Base-by-base conservation (phyloP, 352 stramenopile species). In the Pythium volutum region DNA sequence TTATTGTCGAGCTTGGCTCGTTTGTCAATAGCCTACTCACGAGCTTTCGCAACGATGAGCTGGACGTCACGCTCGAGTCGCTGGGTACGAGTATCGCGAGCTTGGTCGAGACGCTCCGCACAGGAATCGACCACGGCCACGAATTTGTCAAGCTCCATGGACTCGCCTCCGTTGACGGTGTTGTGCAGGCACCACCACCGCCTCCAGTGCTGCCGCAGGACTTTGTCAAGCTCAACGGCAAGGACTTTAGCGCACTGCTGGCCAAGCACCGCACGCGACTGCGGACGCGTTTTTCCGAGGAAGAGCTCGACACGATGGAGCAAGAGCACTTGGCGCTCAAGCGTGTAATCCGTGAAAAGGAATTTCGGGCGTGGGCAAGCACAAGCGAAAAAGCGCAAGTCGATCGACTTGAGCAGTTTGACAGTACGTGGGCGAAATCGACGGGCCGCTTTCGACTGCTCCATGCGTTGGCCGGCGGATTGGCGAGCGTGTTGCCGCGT, bases 381-480 rank as follows among this genome's bases (percentile, higher is more conserved):
- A 22, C 55, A 2, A 26, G 23, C 6, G 49, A 69, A 3, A 15
- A 64, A 7, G 20, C 38, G 20, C 22, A 45, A 11, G 26, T 41
- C 1, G 56, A 66, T 22, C 22, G 71, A 5, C 45, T 43, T 18
- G 55, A 61, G 26, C 71, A 70, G 23, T 90, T 90, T 53, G 67
- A 80, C 25, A 43, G 39, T 22, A 69, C 74, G 7, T 90, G 81
- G 81, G 48, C 53, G 8, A 42, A 57, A 9, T 78, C 70, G 0
- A 49, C 67, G 4, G 55, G 67, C 0, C 75, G 78, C 10, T 90
- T 87, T 38, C 67, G 64, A 22, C 43, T 69, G 29, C 70, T 90
- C 12, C 76, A 88, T 62, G 64, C 65, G 22, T 88, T 90, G 46
- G 81, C 76, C 0, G 81, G 75, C 2, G 78, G 78, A 0, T 71